These are phyloP conservation scores for Blastobotrys muscicola DNA, from an alignment of 805 yeast genomes.

Conservation along the genomic window DNA sequence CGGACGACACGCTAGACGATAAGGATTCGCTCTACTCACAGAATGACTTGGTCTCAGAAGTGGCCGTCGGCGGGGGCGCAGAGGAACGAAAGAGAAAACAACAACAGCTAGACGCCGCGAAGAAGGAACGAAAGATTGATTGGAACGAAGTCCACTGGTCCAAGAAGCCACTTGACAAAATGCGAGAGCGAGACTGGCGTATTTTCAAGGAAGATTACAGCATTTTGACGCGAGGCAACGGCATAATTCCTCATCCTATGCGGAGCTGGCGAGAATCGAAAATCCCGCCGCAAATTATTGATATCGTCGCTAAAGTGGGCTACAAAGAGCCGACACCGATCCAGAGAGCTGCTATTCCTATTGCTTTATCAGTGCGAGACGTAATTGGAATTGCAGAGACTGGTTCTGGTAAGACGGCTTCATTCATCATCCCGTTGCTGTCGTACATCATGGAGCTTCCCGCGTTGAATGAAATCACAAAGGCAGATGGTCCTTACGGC, in stretches of 20 bases:
- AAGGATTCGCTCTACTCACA: conserved; percentile 34
- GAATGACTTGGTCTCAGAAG: background rate
- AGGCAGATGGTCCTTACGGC: conserved; percentile 59
- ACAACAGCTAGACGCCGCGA: conserved; percentile 10
- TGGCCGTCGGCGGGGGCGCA: conserved; percentile 5
- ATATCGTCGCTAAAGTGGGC: conserved; percentile 25
- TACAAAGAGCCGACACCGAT: conserved; percentile 77
- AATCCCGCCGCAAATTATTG: conserved; percentile 36
- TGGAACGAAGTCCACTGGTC: conserved; percentile 49
- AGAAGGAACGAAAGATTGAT: conserved; percentile 10
- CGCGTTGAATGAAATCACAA: conserved; percentile 36
- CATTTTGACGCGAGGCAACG: conserved; percentile 45
- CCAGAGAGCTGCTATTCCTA: conserved; percentile 81
- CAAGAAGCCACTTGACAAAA: conserved; percentile 48
- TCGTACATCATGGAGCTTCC: conserved; percentile 43
- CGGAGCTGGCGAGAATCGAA: conserved; percentile 63
- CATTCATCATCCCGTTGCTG: conserved; percentile 67
- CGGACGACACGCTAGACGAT: conserved; percentile 52
- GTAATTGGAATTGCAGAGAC: conserved; percentile 90
- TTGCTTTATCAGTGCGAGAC: conserved; percentile 50
- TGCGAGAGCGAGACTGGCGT: conserved; percentile 87
- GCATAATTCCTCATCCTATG: conserved; percentile 43
- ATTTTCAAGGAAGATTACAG: conserved; percentile 69
- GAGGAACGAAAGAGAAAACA: conserved; percentile 10
- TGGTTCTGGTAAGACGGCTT: conserved; percentile 90